Conservation (phyloP, 208 protist genomes). For the Trypanosoma cruzi region DNA sequence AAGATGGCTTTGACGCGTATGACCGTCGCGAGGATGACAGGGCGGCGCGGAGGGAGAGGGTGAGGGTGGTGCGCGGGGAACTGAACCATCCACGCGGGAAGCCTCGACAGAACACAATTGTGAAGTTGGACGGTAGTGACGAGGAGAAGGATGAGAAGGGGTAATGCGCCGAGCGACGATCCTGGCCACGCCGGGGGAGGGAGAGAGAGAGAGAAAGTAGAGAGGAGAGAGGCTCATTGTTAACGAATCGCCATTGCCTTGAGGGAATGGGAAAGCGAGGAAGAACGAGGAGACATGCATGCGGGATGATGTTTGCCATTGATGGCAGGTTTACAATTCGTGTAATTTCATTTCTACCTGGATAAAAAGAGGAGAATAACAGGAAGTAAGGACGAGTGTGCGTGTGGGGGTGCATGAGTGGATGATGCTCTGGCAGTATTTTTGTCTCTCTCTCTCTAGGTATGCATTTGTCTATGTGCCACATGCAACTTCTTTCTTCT, state of each 20-base stretch:
- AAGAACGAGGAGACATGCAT: too few relatives aligned
- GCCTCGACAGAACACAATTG: slow-evolving; percentile 56
- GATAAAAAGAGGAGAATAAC: neutral
- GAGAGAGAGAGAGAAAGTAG: neutral
- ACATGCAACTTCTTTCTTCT: neutral
- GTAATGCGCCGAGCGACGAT: neutral
- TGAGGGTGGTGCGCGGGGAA: slow-evolving; percentile 71
- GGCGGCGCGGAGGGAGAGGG: slow-evolving; percentile 46
- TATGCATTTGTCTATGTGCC: too few relatives aligned
- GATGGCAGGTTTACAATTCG: neutral
- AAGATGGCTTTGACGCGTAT: slow-evolving; percentile 83
- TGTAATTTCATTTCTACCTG: neutral
- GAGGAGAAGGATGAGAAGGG: slow-evolving; percentile 26
- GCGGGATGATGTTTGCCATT: too few relatives aligned
- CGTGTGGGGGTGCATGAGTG: neutral
- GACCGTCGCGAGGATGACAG: slow-evolving; percentile 76
- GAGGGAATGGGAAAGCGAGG: too few relatives aligned
- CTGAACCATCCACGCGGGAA: slow-evolving; percentile 86
- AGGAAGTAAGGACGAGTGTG: neutral
- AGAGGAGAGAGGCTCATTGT: neutral
- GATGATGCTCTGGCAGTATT: too few relatives aligned
- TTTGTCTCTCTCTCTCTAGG: too few relatives aligned
- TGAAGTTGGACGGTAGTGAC: slow-evolving; percentile 48
- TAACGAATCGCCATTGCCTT: neutral
- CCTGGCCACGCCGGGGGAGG: neutral